Evolutionary conservation across 306 rosid genomes (phyloP).

Genomic region (Fragaria ananassa): DNA sequence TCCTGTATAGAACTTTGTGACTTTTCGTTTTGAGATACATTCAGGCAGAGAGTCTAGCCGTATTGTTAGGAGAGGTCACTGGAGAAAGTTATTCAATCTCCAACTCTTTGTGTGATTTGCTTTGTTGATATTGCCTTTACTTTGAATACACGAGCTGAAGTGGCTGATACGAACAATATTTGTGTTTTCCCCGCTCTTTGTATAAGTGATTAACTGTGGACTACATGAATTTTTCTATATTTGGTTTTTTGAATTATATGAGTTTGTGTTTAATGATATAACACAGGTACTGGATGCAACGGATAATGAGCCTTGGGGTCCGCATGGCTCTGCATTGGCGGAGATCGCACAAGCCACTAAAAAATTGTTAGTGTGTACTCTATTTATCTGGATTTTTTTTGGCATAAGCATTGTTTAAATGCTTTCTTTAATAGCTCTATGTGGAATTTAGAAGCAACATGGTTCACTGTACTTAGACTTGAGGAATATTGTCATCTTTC

Average conservation of each 20-base stretch:
- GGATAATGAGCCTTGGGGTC: slow-evolving; percentile 99
- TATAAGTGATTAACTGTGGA: neutral
- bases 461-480: slow-evolving; percentile 8
- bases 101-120: neutral
- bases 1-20: neutral
- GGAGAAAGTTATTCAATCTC: neutral
- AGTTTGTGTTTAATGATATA: slow-evolving; percentile 11
- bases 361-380: slow-evolving; percentile 54
- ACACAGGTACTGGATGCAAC: slow-evolving; percentile 94
- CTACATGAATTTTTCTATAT: neutral
- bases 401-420: neutral
- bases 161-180: neutral
- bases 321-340: slow-evolving; percentile 89
- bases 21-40: neutral
- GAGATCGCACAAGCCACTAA: slow-evolving; percentile 96
- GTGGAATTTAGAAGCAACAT: slow-evolving; percentile 1
- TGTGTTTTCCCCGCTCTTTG: neutral
- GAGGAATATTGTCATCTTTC: slow-evolving; percentile 37
- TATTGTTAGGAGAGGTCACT: neutral
- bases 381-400: neutral
- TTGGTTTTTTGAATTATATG: neutral
- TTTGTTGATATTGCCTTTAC: neutral
- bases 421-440: neutral
- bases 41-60: neutral
- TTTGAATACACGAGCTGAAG: neutral